These are phyloP conservation scores for Yamadazyma conglobata DNA, from an alignment of 1,139 yeast genomes.

Conservation along the genomic window DNA sequence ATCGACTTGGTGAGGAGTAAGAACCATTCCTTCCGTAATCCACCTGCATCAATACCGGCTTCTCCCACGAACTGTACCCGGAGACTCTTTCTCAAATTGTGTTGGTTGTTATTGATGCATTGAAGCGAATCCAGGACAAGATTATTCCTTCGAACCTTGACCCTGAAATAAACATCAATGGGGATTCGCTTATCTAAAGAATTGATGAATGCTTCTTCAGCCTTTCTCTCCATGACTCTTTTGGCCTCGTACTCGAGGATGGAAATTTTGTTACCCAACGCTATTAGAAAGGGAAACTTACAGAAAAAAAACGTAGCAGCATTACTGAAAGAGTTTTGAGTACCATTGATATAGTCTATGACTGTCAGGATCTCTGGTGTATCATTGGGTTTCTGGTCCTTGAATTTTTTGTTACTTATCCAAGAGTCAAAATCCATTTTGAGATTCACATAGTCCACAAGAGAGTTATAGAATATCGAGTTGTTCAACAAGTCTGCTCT, in stretches of 20 bases:
- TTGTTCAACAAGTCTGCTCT: constrained; percentile 39
- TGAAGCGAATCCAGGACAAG: constrained; percentile 73
- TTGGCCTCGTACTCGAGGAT: constrained; percentile 81
- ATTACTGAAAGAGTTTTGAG: constrained; percentile 22
- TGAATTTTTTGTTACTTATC: constrained; percentile 41
- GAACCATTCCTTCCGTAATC: constrained; percentile 92
- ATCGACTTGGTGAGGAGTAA: constrained; percentile 63
- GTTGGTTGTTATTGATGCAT: constrained; percentile 55
- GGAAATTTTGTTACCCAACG: constrained; percentile 78
- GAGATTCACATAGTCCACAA: constrained; percentile 77
- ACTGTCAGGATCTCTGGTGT: constrained; percentile 37
- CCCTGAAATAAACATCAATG: constrained; percentile 63
- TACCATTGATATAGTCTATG: constrained; percentile 47
- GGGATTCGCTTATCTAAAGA: constrained; percentile 63
- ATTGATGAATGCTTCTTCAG: constrained; percentile 83
- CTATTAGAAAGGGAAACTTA: constrained; percentile 76
- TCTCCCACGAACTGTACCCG: constrained; percentile 79
- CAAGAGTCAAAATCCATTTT: constrained; percentile 80
- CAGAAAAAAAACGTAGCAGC: constrained; percentile 56
- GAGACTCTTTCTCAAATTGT: constrained; percentile 69
- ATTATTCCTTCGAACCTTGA: constrained; percentile 63
- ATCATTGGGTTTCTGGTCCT: constrained; percentile 9
- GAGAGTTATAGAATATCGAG: constrained; percentile 68
- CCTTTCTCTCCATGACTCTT: constrained; percentile 79
- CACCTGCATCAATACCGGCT: constrained; percentile 96